These are phyloP conservation scores for Ilyonectria mors-panacis DNA, from an alignment of 2,329 filamentous ascomycete species.

Conservation along the genomic window DNA sequence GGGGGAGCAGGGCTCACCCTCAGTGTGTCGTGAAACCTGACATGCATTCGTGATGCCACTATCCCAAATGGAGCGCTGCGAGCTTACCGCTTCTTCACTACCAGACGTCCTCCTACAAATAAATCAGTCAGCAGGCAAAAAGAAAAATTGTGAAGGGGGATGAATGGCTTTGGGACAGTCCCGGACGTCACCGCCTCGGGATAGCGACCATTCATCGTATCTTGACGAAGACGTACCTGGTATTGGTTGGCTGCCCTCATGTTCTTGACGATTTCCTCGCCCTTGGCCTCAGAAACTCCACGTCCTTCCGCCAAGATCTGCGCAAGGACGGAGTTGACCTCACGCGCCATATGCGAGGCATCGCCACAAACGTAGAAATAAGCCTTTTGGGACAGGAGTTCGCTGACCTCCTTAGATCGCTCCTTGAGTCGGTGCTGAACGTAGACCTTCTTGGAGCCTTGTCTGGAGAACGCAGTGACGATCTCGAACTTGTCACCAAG, in stretches of 20 bases:
- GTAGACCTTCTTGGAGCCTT: constrained; percentile 90
- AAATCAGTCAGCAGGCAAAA: constrained; percentile 30
- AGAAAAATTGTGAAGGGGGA: neutral
- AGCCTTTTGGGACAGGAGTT: constrained; percentile 86
- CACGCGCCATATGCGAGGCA: constrained; percentile 95
- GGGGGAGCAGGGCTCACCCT: constrained; percentile 39
- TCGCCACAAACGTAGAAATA: constrained; percentile 99
- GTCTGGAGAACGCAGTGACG: constrained; percentile 95
- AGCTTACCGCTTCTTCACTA: constrained; percentile 61
- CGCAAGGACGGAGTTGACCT: constrained; percentile 88
- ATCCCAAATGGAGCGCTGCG: constrained; percentile 37
- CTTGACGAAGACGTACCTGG: constrained; percentile 74
- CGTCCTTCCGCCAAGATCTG: constrained; percentile 90
- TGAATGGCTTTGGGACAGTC: constrained; percentile 11
- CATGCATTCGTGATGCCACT: constrained; percentile 41
- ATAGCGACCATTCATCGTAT: neutral
- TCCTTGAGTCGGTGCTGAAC: constrained; percentile 95
- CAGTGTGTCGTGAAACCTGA: constrained; percentile 39
- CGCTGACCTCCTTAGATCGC: constrained; percentile 85
- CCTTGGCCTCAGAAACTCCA: constrained; percentile 86
- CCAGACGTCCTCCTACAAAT: constrained; percentile 78
- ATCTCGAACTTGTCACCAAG: constrained; percentile 93
- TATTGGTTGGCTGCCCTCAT: constrained; percentile 97
- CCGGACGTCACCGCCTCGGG: neutral
- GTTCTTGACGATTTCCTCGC: constrained; percentile 95